phyloP scores from a whole-genome alignment of 108 stramenopile genomes.

The Pseudonitzschia multiseries region DNA sequence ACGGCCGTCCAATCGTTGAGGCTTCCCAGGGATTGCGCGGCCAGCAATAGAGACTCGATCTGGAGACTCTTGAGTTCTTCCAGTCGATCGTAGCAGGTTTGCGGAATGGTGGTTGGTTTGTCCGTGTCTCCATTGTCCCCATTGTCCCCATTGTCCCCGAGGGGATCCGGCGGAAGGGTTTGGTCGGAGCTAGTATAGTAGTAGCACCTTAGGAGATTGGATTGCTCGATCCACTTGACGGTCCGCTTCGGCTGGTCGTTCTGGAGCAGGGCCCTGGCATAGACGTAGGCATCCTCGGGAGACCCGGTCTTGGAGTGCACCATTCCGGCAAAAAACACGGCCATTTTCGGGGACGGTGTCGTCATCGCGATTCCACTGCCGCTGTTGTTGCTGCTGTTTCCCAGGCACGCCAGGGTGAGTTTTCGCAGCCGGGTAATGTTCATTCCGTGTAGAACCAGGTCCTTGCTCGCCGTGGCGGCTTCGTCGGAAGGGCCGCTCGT shows the following conservation, averaged over 20 bases:
- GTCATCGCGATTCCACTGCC: slow-evolving; percentile 13
- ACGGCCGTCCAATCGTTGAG: slow-evolving; percentile 48
- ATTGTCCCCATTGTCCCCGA: neutral
- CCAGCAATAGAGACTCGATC: slow-evolving; percentile 41
- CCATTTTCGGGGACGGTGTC: slow-evolving; percentile 48
- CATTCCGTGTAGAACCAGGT: slow-evolving; percentile 28
- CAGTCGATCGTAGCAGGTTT: neutral
- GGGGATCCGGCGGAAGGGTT: neutral
- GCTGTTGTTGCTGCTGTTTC: neutral
- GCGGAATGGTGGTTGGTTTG: neutral
- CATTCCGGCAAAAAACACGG: slow-evolving; percentile 63
- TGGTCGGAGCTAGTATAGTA: neutral
- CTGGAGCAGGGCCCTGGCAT: slow-evolving; percentile 47
- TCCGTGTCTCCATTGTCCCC: neutral
- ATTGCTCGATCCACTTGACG: slow-evolving; percentile 52
- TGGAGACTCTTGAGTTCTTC: slow-evolving; percentile 8
- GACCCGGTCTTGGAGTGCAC: slow-evolving; percentile 56
- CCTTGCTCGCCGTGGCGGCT: neutral
- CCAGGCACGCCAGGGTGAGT: slow-evolving; percentile 15
- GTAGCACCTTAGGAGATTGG: neutral
- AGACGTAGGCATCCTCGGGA: slow-evolving; percentile 63
- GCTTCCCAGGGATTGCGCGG: slow-evolving; percentile 39
- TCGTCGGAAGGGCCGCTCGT: neutral
- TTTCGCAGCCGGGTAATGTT: slow-evolving; percentile 26
- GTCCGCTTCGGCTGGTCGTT: slow-evolving; percentile 55